phyloP scores from a whole-genome alignment of 2,329 filamentous ascomycete species.

The Sclerotinia nivalis region DNA sequence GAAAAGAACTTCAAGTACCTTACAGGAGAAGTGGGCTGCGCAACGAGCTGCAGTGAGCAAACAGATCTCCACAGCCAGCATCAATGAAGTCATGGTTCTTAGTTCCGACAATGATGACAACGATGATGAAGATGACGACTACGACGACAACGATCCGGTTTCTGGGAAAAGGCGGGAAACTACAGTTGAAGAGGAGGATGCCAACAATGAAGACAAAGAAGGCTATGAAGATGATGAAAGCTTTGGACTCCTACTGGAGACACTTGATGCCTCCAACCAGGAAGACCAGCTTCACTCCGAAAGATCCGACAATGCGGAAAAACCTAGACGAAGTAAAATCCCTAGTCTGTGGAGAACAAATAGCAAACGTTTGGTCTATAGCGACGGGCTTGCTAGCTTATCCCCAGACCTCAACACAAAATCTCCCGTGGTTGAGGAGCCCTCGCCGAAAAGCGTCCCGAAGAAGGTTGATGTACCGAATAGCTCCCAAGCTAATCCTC shows the following conservation, averaged over 20 bases:
- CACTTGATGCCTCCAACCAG: slow-evolving; percentile 37
- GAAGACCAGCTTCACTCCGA: slow-evolving; percentile 27
- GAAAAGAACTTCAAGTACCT: slow-evolving; percentile 14
- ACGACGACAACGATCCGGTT: slow-evolving; percentile 34
- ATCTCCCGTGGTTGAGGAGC: slow-evolving; percentile 14
- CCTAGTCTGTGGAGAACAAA: slow-evolving; percentile 41
- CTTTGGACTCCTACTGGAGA: slow-evolving; percentile 40
- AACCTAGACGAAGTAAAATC: slow-evolving; percentile 38
- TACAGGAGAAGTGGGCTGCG: slow-evolving; percentile 33
- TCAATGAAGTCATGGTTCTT: slow-evolving; percentile 34
- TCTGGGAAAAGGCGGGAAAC: slow-evolving; percentile 40
- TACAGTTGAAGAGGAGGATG: neutral
- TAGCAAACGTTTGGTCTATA: slow-evolving; percentile 39
- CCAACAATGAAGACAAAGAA: neutral
- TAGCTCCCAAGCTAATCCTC: neutral
- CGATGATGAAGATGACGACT: neutral
- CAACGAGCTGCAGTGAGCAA: slow-evolving; percentile 36
- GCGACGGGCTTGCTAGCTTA: slow-evolving; percentile 36
- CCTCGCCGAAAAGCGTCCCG: slow-evolving; percentile 1
- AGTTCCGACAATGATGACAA: slow-evolving; percentile 30
- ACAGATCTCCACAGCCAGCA: slow-evolving; percentile 30
- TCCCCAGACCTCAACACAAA: slow-evolving; percentile 25
- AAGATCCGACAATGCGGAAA: slow-evolving; percentile 31
- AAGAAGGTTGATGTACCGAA: neutral
- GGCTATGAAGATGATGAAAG: slow-evolving; percentile 37